Percentiles rank a stretch among this genome's conserved stretches.
These are phyloP conservation scores for Aspergillus bridgeri DNA, from an alignment of 495 filamentous ascomycete species.

Conservation along the genomic window DNA sequence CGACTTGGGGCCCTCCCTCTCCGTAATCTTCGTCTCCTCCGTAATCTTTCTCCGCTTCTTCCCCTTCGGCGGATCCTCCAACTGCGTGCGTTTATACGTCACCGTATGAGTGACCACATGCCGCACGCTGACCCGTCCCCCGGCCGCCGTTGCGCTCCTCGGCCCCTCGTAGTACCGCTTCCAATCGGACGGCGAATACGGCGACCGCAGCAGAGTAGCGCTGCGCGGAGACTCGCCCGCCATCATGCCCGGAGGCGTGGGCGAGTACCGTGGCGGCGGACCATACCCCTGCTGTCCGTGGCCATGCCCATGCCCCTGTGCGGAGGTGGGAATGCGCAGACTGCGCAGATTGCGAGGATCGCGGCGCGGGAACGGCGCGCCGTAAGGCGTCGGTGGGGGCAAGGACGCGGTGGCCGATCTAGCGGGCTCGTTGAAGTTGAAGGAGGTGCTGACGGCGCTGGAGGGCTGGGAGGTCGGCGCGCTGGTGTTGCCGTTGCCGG, in stretches of 20 bases:
- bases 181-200: conserved; percentile 42
- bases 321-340: conserved; percentile 45
- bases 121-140: conserved; percentile 44
- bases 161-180: conserved; percentile 37
- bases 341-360: conserved; percentile 31
- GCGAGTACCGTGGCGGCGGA: conserved; percentile 18
- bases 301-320: no score
- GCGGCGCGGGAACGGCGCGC: conserved; percentile 12
- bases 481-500: background rate
- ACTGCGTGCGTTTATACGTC: conserved; percentile 41
- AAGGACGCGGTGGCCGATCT: conserved; percentile 32
- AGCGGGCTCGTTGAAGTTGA: conserved; percentile 19
- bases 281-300: no score
- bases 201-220: conserved; percentile 28
- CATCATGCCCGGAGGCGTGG: conserved; percentile 3
- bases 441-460: conserved; percentile 36
- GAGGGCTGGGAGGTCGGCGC: conserved; percentile 39
- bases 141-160: conserved; percentile 25
- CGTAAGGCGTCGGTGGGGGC: conserved; percentile 34
- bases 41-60: conserved; percentile 28
- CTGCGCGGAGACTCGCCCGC: conserved; percentile 27
- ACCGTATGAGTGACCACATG: conserved; percentile 51
- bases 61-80: conserved; percentile 41
- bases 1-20: background rate
- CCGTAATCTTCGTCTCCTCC: background rate